These are phyloP conservation scores for Musa schizocarpa DNA, from an alignment of 176 grass and related monocot genomes.

Conservation along the genomic window DNA sequence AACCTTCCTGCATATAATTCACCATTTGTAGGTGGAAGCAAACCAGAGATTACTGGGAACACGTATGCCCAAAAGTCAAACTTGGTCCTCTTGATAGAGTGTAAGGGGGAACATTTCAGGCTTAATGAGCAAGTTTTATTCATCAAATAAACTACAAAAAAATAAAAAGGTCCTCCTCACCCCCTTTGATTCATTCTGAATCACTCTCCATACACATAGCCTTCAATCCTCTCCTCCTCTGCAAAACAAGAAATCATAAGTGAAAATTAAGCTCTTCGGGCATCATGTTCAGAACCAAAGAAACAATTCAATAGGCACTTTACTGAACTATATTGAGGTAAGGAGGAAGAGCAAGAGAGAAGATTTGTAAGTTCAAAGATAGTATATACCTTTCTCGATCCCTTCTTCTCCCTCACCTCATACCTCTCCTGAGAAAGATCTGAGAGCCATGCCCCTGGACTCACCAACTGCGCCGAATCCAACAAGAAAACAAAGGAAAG, in stretches of 20 bases:
- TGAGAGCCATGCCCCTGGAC: slow-evolving; percentile 86
- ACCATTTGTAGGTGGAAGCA: not conserved
- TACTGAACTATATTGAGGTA: not conserved
- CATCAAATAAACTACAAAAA: not conserved
- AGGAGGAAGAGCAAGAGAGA: not conserved
- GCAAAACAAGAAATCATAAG: slow-evolving; percentile 13
- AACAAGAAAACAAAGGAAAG: not conserved
- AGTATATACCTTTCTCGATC: slow-evolving; percentile 64
- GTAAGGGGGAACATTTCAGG: not conserved
- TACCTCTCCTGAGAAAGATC: slow-evolving; percentile 94
- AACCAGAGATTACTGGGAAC: not conserved
- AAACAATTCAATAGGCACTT: not conserved
- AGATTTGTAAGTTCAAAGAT: not conserved
- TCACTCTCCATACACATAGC: slow-evolving; percentile 87
- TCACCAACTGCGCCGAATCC: slow-evolving; percentile 45
- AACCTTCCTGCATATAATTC: too few relatives aligned
- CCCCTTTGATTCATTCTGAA: slow-evolving; percentile 41
- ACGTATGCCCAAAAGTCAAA: not conserved
- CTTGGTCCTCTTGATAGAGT: not conserved
- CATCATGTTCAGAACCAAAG: not conserved
- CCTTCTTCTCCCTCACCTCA: slow-evolving; percentile 96
- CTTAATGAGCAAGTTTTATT: not conserved
- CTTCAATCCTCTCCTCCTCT: slow-evolving; percentile 93
- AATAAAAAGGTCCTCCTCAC: not conserved
- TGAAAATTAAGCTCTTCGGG: not conserved